Evolutionary conservation across 768 basidiomycete species (phyloP).

Genomic region (Arthromyces matolae): DNA sequence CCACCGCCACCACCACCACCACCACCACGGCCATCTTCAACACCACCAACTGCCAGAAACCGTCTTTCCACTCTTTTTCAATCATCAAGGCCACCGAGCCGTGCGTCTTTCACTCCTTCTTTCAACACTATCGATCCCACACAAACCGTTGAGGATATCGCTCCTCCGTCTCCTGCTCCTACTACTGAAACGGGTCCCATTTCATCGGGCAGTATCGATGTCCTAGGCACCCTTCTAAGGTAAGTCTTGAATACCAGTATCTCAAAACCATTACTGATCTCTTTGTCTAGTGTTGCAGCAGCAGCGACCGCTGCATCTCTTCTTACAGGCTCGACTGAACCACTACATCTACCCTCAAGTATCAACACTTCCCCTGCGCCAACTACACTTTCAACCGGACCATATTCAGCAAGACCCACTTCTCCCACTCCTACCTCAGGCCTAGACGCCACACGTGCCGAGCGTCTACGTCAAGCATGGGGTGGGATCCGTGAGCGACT

Average conservation of each 20-base stretch:
- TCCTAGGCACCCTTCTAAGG: constrained; percentile 81
- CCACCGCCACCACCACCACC: constrained; percentile 27
- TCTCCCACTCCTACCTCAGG: constrained; percentile 48
- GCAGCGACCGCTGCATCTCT: constrained; percentile 87
- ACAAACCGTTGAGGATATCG: constrained; percentile 5
- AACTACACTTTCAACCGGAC: neutral
- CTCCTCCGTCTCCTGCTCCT: neutral
- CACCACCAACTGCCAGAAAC: constrained; percentile 27
- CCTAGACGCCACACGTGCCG: constrained; percentile 31
- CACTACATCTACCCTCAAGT: constrained; percentile 47
- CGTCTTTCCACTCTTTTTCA: constrained; percentile 33
- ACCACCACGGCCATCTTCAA: constrained; percentile 29
- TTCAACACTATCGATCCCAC: constrained; percentile 11
- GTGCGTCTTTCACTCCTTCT: constrained; percentile 12
- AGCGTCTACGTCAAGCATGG: constrained; percentile 64
- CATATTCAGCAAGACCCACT: constrained; percentile 17
- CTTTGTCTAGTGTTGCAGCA: constrained; percentile 66
- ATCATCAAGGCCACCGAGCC: constrained; percentile 31
- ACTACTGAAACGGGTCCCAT: constrained; percentile 30
- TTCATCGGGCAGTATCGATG: constrained; percentile 76
- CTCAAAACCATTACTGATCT: neutral
- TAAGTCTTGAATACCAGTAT: constrained; percentile 27
- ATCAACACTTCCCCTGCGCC: neutral
- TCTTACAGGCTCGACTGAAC: constrained; percentile 67
- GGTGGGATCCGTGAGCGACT: constrained; percentile 64